phyloP scores from a whole-genome alignment of 169 alveolate genomes.

The Plasmodium blacklocki region DNA sequence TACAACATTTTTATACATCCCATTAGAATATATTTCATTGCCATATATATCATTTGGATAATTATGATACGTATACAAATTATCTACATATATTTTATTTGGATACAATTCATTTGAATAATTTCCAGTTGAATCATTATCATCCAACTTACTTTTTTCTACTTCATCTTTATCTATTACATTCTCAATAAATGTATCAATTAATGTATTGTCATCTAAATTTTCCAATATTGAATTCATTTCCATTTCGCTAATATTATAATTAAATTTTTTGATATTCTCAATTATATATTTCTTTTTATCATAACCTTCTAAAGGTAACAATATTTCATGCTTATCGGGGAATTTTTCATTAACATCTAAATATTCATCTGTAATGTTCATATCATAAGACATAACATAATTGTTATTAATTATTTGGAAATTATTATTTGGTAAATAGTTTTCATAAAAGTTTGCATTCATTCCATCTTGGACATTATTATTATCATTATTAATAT shows the following conservation, averaged over 20 bases:
- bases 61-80: slow-evolving; percentile 3
- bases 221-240: slow-evolving; percentile 26
- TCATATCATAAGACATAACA: slow-evolving; percentile 4
- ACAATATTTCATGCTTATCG: slow-evolving; percentile 15
- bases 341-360: not conserved
- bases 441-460: slow-evolving; percentile 3
- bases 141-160: slow-evolving; percentile 40
- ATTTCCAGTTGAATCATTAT: slow-evolving; percentile 7
- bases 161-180: slow-evolving; percentile 10
- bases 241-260: slow-evolving; percentile 38
- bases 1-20: slow-evolving; percentile 3
- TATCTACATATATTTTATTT: not conserved
- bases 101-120: slow-evolving; percentile 13
- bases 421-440: not conserved
- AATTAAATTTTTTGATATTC: slow-evolving; percentile 36
- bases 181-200: slow-evolving; percentile 44
- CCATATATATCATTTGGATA: slow-evolving; percentile 11
- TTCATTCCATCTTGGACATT: not conserved
- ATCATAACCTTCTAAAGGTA: slow-evolving; percentile 10
- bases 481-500: not conserved
- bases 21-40: slow-evolving; percentile 21
- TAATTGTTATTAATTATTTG: slow-evolving; percentile 1
- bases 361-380: not conserved
- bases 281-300: slow-evolving; percentile 43
- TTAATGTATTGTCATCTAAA: slow-evolving; percentile 32